These are phyloP conservation scores for Penicillium herquei DNA, from an alignment of 495 filamentous ascomycete species.

Conservation along the genomic window DNA sequence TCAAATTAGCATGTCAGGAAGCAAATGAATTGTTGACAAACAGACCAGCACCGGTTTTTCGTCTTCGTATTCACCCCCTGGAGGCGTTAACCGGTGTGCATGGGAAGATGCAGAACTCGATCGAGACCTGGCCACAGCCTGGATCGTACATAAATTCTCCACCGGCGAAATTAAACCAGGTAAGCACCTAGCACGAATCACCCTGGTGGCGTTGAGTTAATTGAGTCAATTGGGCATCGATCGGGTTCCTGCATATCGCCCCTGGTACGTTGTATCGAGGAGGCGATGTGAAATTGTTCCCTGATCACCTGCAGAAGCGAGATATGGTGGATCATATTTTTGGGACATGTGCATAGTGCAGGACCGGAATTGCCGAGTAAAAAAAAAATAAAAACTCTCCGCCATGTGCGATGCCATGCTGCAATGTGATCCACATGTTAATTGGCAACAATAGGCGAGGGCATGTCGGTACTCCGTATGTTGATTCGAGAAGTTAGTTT, in stretches of 20 bases:
- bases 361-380: neutral
- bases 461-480: neutral
- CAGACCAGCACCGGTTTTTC: too few relatives aligned
- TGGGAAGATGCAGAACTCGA: neutral
- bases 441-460: constrained; percentile 1
- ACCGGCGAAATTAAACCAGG: neutral
- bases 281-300: neutral
- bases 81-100: neutral
- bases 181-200: neutral
- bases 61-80: too few relatives aligned
- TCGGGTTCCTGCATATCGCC: neutral
- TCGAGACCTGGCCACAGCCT: neutral
- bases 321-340: neutral
- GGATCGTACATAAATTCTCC: neutral
- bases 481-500: too few relatives aligned
- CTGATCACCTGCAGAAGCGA: neutral
- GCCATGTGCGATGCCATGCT: neutral
- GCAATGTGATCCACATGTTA: neutral
- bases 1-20: too few relatives aligned
- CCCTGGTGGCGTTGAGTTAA: neutral
- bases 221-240: neutral
- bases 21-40: too few relatives aligned
- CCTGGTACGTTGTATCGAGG: too few relatives aligned
- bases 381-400: too few relatives aligned
- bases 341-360: neutral